phyloP scores from a whole-genome alignment of 1,139 yeast genomes.

The Protomyces inouyei region DNA sequence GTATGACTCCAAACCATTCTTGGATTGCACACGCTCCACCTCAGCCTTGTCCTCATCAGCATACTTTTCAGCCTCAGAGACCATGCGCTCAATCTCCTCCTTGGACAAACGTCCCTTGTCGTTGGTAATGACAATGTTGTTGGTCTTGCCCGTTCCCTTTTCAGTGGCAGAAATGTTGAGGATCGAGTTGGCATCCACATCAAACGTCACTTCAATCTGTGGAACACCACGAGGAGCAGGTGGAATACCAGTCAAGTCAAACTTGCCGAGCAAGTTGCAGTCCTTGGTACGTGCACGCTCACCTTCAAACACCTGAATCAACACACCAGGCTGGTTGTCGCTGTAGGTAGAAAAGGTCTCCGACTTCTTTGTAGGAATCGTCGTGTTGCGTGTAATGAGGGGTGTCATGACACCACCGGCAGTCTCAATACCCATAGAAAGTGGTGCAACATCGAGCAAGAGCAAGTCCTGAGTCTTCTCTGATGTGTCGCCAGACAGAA shows the following conservation, averaged over 20 bases:
- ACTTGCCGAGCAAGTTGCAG: constrained; percentile 90
- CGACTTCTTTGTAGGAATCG: constrained; percentile 89
- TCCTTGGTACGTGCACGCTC: constrained; percentile 91
- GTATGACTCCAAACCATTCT: constrained; percentile 89
- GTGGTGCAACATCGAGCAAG: constrained; percentile 82
- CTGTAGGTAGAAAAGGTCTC: constrained; percentile 87
- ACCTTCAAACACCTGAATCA: constrained; percentile 90
- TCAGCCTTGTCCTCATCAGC: constrained; percentile 82
- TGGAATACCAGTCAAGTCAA: constrained; percentile 86
- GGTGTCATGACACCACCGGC: constrained; percentile 95
- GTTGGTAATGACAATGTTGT: constrained; percentile 79
- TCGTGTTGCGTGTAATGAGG: constrained; percentile 85
- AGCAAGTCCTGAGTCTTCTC: constrained; percentile 77
- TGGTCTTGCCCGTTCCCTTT: constrained; percentile 80
- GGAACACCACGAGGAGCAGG: constrained; percentile 97
- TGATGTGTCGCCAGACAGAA: constrained; percentile 81
- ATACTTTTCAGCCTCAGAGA: constrained; percentile 81
- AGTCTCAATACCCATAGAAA: constrained; percentile 87
- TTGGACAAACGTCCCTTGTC: constrained; percentile 94
- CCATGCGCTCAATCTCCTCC: constrained; percentile 94
- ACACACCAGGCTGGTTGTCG: constrained; percentile 91
- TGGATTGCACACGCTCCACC: constrained; percentile 66
- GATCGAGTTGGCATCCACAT: constrained; percentile 88
- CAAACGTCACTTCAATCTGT: constrained; percentile 89
- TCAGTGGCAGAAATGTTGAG: constrained; percentile 90